Base-by-base conservation (phyloP, 306 rosid genomes). In the Prosopis cineraria region DNA sequence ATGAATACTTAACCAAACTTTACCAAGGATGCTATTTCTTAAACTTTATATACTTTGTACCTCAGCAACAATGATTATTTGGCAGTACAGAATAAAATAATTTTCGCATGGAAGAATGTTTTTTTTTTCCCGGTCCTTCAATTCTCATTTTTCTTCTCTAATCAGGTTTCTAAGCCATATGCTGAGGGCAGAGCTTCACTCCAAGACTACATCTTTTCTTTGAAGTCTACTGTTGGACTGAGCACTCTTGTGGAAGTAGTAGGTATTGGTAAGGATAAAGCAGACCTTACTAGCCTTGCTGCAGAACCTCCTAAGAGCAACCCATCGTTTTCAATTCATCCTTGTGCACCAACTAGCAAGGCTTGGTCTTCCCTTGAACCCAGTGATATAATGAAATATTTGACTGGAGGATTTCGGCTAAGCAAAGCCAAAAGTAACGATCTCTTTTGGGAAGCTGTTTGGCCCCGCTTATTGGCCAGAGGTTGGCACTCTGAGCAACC, bases 401-500 rank as follows among this genome's bases (percentile, higher is more conserved):
- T 93, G 83, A 86, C 94, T 0, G 94, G 90, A 81, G 96, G 89
- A n/a, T 40, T 64, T 75, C 90, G 89, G 64, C 71, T 88, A 79
- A 91, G 98, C 87, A 91, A 93, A 81, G 86, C 88, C 58, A 88
- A 89, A 70, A 83, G 91, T 76, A 86, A 73, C 13, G 94, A 90
- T 39, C 87, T 93, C 53, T 93, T 93, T 80, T 90, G 98, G 98
- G 93, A 89, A 73, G 98, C 98, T 74, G 91, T 93, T 75, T 93
- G 98, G 98, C 98, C 97, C 19, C 97, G 95, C 72, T 87, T 90
- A 79, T 84, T 92, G 7, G 95, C 88, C 34, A 92, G 85, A 80
- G 97, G 95, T 63, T 92, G 97, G 95, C 90, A 90, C 81, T 90
- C 96, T 7, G 93, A 90, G 90, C 93, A 87, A 68, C 90, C 89